Evolutionary conservation across 2,329 filamentous ascomycete genomes (phyloP).

Genomic region (Ophioceras dolichostomum): DNA sequence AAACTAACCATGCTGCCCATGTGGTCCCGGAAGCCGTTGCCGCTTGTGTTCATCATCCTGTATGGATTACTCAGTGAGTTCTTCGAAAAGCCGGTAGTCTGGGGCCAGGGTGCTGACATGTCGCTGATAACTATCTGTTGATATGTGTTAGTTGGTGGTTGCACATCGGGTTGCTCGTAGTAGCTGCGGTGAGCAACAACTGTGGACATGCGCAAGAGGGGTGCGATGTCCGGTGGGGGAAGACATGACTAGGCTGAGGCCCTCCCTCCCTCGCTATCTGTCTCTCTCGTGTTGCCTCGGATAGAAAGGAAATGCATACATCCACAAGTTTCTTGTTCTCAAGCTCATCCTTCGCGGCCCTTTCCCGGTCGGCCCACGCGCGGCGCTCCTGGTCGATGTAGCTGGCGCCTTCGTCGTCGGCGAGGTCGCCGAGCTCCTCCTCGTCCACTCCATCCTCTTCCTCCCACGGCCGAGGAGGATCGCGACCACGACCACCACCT

Average conservation of each 20-base stretch:
- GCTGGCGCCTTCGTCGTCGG: conserved; percentile 35
- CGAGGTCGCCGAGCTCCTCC: conserved; percentile 10
- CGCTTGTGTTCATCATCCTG: conserved; percentile 99
- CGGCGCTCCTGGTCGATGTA: conserved; percentile 56
- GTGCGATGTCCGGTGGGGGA: too few relatives aligned
- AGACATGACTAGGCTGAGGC: too few relatives aligned
- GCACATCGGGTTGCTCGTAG: too few relatives aligned
- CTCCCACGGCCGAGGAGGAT: background rate
- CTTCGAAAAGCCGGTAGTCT: conserved; percentile 65
- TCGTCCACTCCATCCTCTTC: conserved; percentile 7
- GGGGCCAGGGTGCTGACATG: conserved; percentile 96
- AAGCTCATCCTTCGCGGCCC: conserved; percentile 13
- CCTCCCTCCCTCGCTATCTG: too few relatives aligned
- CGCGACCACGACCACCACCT: too few relatives aligned
- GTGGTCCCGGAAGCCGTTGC: conserved; percentile 76
- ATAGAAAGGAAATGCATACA: conserved; percentile 25
- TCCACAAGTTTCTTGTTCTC: conserved; percentile 50
- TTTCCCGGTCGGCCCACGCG: conserved; percentile 17
- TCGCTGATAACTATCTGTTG: conserved; percentile 81
- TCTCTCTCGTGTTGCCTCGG: too few relatives aligned
- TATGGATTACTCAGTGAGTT: conserved; percentile 93
- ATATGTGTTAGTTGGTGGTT: too few relatives aligned
- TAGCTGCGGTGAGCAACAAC: too few relatives aligned
- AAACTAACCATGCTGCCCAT: conserved; percentile 78
- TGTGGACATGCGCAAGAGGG: too few relatives aligned